Base-by-base conservation (phyloP, 768 basidiomycete species). In the Suillus fuscotomentosus region DNA sequence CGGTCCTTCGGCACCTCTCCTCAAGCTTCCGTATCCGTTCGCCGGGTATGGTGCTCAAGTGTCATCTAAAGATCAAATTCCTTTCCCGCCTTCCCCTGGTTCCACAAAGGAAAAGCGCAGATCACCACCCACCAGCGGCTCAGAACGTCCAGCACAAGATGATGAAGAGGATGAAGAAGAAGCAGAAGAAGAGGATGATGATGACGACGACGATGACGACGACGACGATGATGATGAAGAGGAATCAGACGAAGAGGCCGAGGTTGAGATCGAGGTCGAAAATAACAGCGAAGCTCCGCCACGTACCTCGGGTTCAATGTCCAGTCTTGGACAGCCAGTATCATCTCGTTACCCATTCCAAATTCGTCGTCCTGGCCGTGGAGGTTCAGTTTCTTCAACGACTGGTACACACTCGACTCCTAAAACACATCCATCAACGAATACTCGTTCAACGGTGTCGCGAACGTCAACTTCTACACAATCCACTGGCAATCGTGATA, bases 301-400 rank as follows among this genome's bases (percentile, higher is more conserved):
- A 48, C 82, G 88, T 20, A 89, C 86, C 5, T 92, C 91, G 0
- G 90, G 87, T 22, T 94, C 93, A 9, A 87, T 95, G 88, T 94
- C 92, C 3, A 91, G 89, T 66, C 83, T 95, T 6, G 93, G 93
- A 3, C 88, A 90, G 27, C 92, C 91, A 1, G 81, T 94, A 60
- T 75, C 78, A 41, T 87, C 90, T 27, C 83, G 88, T 0, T 90
- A 88, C 70, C 90, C 89, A 11, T 90, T 91, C 82, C 81, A 85
- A 61, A 84, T 85, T 74, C 86, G 88, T 22, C 82, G 82, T 2
- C 72, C 73, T 1, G 68, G 72, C 1, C 83, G 84, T 9, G 83
- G 86, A 0, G 78, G 76, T 15, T 81, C 68, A 22, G 65, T 73
- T 38, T 84, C 81, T 7, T 82, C 81, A 14, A 76, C 78, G 55